Base-by-base conservation (phyloP, 768 basidiomycete species). In the Kwoniella botswanensis region DNA sequence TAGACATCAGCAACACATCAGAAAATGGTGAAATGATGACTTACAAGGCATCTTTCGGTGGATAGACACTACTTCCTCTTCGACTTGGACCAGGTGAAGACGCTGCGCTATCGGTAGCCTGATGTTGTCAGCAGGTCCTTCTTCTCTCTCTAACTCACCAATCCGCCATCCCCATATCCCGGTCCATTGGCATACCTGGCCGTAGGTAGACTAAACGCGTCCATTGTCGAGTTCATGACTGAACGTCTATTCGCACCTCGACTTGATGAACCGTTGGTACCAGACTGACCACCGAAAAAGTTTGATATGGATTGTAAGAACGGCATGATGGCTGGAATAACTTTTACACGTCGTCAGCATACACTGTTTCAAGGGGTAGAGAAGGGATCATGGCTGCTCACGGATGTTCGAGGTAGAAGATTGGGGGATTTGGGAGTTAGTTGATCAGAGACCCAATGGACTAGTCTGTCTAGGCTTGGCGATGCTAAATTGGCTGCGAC, bases 191-290 rank as follows among this genome's bases (percentile, higher is more conserved):
- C 65, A 55, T 65, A 63, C 41, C 66, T 58, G n/a, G 77, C 73
- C 2, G 89, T 89, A 56, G 92, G 92, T 43, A 96, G 86, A 60
- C 92, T 91, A 84, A 95, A 95, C 72, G 94, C 93, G 82, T 94
- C 93, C 79, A 91, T 89, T 6, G 93, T 94, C 17, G 89, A 89
- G 42, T 88, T 88, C 74, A 94, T 88, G 35, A 91, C 88, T 82
- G 75, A 70, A 29, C 76, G 56, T 53, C 77, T 55, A 11, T 75
- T 68, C 6, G 67, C 57, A 17, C 72, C 73, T n/a, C 78, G 71
- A 35, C 71, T 70, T 1, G 74, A 70, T 18, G 76, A 75, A 29
- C 58, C 70, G 17, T 56, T 55, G 18, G 62, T 15, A 5, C 24
- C 60, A 42, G 58, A 35, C 17, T 42, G 43, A 24, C 68, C 73